Percentiles rank a stretch among this genome's conserved stretches.
Conservation (phyloP, 805 yeast species). For the Lipomyces japonicus region DNA sequence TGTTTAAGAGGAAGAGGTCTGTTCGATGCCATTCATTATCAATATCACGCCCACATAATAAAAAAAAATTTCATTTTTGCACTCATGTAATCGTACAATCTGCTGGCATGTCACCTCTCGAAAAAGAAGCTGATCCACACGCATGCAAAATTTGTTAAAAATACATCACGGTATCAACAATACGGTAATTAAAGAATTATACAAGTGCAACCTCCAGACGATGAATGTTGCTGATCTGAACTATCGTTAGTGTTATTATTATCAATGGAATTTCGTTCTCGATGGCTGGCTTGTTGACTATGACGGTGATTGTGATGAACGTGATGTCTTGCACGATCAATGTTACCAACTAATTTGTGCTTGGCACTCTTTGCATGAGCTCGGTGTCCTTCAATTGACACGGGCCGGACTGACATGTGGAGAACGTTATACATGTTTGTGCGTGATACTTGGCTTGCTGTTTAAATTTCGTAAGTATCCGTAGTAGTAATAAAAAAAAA, state of each 20-base stretch:
- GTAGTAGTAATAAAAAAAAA: neutral
- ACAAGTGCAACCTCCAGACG: constrained; percentile 23
- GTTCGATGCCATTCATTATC: too few species aligned
- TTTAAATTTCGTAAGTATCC: neutral
- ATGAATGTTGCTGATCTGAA: neutral
- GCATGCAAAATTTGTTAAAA: too few species aligned
- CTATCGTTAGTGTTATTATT: neutral
- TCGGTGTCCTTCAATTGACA: constrained; percentile 11
- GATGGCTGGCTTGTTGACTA: neutral
- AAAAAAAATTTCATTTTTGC: too few species aligned
- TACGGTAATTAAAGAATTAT: constrained; percentile 9
- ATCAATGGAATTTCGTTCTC: neutral
- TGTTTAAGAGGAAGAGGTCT: too few species aligned
- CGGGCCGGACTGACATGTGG: constrained; percentile 26
- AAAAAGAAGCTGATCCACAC: too few species aligned
- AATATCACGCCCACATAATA: too few species aligned
- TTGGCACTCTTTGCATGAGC: neutral
- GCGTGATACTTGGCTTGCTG: constrained; percentile 16
- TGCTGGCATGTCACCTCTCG: too few species aligned
- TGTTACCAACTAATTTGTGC: neutral
- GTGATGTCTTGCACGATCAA: constrained; percentile 1
- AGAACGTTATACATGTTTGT: constrained; percentile 20
- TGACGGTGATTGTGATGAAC: neutral
- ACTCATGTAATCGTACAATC: too few species aligned
- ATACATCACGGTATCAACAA: too few species aligned